Evolutionary conservation across 352 stramenopile species (phyloP).

Genomic region (Globisporangium mamillatum): DNA sequence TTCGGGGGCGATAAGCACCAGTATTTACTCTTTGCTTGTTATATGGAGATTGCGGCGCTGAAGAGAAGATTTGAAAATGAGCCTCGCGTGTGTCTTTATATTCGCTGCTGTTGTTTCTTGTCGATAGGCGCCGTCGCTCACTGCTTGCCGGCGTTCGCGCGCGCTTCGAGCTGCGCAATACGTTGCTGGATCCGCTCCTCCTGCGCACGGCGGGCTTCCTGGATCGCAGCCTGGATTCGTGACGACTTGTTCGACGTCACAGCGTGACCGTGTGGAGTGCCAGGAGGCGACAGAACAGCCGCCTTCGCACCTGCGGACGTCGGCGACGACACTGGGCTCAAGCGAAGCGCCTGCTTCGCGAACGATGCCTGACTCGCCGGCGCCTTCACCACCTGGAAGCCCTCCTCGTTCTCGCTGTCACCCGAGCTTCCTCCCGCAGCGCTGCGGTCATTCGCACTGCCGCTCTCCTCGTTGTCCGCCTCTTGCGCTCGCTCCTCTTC

Average conservation of each 20-base stretch:
- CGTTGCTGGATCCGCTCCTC: slow-evolving; percentile 54
- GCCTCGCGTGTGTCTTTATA: background rate
- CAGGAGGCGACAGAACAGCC: slow-evolving; percentile 20
- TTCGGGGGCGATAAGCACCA: too few species aligned
- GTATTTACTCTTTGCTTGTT: background rate
- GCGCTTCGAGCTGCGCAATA: slow-evolving; percentile 50
- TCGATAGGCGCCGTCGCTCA: background rate
- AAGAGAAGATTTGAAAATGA: background rate
- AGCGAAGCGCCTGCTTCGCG: slow-evolving; percentile 1
- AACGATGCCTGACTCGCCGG: slow-evolving; percentile 17
- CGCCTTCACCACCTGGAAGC: slow-evolving; percentile 38
- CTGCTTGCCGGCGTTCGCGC: slow-evolving; percentile 8
- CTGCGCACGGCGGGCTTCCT: slow-evolving; percentile 43
- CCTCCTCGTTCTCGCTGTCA: slow-evolving; percentile 38
- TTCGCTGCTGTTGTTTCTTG: background rate
- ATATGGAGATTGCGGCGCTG: background rate
- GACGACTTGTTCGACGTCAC: slow-evolving; percentile 37
- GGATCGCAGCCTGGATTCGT: slow-evolving; percentile 52
- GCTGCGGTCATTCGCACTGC: slow-evolving; percentile 18
- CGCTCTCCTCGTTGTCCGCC: slow-evolving; percentile 29
- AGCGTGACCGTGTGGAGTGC: slow-evolving; percentile 31
- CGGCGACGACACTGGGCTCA: slow-evolving; percentile 17
- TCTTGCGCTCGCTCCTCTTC: slow-evolving; percentile 29
- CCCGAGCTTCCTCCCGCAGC: slow-evolving; percentile 16
- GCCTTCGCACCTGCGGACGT: background rate